A percentile compares a stretch with the other conserved stretches of the same genome.
Evolutionary conservation across 495 filamentous ascomycete species (phyloP).

Genomic region (Bacidia gigantensis): DNA sequence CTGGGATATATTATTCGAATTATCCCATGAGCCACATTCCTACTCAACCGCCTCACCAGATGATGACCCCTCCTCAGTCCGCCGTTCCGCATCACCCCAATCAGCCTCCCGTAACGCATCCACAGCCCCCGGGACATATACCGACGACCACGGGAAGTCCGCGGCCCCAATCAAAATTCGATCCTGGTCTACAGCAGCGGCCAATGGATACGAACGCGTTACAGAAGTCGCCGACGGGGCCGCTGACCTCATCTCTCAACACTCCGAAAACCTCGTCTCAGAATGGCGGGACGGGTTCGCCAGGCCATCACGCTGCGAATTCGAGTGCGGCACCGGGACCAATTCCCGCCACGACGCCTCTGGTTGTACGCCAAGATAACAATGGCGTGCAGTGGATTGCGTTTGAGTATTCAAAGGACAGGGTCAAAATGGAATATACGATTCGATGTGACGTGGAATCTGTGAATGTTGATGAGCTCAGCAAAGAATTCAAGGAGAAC

Average conservation of each 20-base stretch:
- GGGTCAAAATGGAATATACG: slow-evolving; percentile 99
- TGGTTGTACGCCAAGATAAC: slow-evolving; percentile 88
- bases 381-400: slow-evolving; percentile 99
- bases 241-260: slow-evolving; percentile 33
- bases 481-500: slow-evolving; percentile 83
- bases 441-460: slow-evolving; percentile 97
- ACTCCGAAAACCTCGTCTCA: slow-evolving; percentile 37
- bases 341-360: slow-evolving; percentile 92
- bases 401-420: slow-evolving; percentile 93
- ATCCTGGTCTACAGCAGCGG: slow-evolving; percentile 33
- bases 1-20: slow-evolving; percentile 6
- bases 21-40: slow-evolving; percentile 45
- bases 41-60: slow-evolving; percentile 41
- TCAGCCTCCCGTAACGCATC: slow-evolving; percentile 26
- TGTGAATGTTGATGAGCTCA: slow-evolving; percentile 75
- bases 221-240: slow-evolving; percentile 38
- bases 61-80: slow-evolving; percentile 31
- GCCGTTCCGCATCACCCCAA: slow-evolving; percentile 21
- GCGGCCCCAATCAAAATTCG: slow-evolving; percentile 34
- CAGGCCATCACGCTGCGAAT: slow-evolving; percentile 44
- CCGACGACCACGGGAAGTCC: slow-evolving; percentile 43
- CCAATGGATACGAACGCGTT: background rate
- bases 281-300: slow-evolving; percentile 36
- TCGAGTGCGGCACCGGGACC: slow-evolving; percentile 91
- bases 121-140: slow-evolving; percentile 24